Evolutionary conservation across 805 yeast genomes (phyloP), one percentile per base, ranked within the genome.

Genomic region (Yamadazyma kitorensis): DNA sequence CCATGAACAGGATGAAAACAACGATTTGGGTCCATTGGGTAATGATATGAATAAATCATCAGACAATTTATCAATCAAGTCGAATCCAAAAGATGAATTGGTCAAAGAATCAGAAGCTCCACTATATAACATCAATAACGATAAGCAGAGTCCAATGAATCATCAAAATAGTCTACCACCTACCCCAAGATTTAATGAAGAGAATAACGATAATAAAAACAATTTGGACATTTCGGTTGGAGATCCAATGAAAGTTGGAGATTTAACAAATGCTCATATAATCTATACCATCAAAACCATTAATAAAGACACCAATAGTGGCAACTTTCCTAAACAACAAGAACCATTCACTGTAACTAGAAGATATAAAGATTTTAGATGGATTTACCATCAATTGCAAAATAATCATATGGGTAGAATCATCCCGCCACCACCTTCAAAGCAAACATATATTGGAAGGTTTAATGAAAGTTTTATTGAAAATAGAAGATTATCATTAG

Each of bases 231-330:
- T 89, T 23, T 59, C 78, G 2, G 95, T 89, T 9, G 91, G 91
- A 2, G 96, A 89, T 55, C 98, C 98, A 0, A 72, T 80, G 46
- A 87, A 86, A 54, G 89, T 93, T 4, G 96, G 96, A 3, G 98
- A 93, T 44, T 61, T 89, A 28, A 80, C 98, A 0, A 76, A 81
- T 26, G 84, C 95, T 1, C 96, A 93, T 55, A 85, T 91, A 2
- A 95, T 85, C 5, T 93, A 91, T 57, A 75, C 83, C 2, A 86
- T 93, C 15, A 74, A 73, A 21, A 78, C 94, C 11, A 71, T 59
- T 31, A 72, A 86, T 6, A 65, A 69, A 31, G 71, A 74, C 9
- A 57, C 59, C 1, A 47, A 62, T 4, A 41, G 65, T 10, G 45
- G 41, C 37, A 50, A 34, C 37, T 52, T 26, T 48, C 58, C 29